Conservation (phyloP, 768 basidiomycete genomes). For the Boletus fagicola region DNA sequence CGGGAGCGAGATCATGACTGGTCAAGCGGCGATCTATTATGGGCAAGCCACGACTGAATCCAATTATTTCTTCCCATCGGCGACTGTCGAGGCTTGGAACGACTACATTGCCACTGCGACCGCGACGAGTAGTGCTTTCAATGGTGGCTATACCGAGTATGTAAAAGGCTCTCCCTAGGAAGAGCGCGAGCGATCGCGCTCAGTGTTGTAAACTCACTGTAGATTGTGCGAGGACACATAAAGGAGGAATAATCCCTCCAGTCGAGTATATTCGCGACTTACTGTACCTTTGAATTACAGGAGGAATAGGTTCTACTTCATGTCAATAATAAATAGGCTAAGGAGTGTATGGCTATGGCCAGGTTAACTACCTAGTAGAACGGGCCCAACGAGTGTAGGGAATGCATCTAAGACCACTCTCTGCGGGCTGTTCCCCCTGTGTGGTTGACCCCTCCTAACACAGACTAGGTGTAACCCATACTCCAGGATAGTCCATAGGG, state of each 20-base stretch:
- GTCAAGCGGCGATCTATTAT: too few species aligned
- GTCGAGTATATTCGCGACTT: too few species aligned
- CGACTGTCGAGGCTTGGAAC: conserved; percentile 57
- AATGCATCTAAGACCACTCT: too few species aligned
- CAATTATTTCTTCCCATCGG: conserved; percentile 44
- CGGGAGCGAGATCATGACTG: too few species aligned
- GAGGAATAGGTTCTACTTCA: too few species aligned
- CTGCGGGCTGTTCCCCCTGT: neutral
- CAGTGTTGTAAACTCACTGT: neutral
- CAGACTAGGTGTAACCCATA: neutral
- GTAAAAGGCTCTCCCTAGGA: neutral
- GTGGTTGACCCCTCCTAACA: neutral
- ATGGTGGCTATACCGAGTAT: neutral
- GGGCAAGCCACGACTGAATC: too few species aligned
- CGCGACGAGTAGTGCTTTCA: neutral
- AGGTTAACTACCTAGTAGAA: too few species aligned
- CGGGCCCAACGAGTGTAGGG: too few species aligned
- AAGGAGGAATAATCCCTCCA: too few species aligned
- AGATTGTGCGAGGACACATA: neutral
- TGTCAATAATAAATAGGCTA: too few species aligned
- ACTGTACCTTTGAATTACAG: too few species aligned
- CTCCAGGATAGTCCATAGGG: neutral
- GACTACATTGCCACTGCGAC: conserved; percentile 43
- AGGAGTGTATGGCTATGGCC: too few species aligned
- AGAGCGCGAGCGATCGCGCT: neutral